These are phyloP conservation scores for Fusarium coffeatum DNA, from an alignment of 2,329 filamentous ascomycete species.

Conservation along the genomic window DNA sequence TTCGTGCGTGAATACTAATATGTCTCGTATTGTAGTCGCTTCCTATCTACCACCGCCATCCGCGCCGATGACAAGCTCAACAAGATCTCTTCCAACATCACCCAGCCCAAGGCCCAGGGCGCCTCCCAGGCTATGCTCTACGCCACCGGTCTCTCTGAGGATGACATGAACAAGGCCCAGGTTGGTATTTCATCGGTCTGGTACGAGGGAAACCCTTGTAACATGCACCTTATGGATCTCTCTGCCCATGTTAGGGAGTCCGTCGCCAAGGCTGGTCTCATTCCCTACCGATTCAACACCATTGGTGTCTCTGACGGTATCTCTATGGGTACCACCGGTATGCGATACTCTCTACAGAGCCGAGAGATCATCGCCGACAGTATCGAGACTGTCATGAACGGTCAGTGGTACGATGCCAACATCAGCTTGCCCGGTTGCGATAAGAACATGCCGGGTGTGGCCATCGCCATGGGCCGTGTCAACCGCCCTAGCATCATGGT, in stretches of 20 bases:
- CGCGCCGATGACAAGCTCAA: slow-evolving; percentile 74
- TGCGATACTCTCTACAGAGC: slow-evolving; percentile 95
- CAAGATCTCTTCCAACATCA: slow-evolving; percentile 85
- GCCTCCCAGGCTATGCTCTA: slow-evolving; percentile 99
- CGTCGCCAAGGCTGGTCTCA: slow-evolving; percentile 76
- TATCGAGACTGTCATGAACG: slow-evolving; percentile 98
- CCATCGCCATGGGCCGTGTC: slow-evolving; percentile 93
- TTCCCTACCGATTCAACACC: slow-evolving; percentile 99
- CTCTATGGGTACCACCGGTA: slow-evolving; percentile 97
- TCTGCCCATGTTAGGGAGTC: slow-evolving; percentile 77
- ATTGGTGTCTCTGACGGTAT: slow-evolving; percentile 98
- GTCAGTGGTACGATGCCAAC: slow-evolving; percentile 98
- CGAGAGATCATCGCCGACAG: slow-evolving; percentile 97
- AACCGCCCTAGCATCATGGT: slow-evolving; percentile 98
- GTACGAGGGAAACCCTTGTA: slow-evolving; percentile 98
- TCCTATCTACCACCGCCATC: slow-evolving; percentile 63
- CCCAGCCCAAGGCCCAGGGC: slow-evolving; percentile 97
- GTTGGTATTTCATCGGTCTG: slow-evolving; percentile 98
- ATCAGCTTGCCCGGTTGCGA: slow-evolving; percentile 97
- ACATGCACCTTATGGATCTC: slow-evolving; percentile 96
- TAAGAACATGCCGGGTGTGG: slow-evolving; percentile 98
- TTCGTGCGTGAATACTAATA: slow-evolving; percentile 7
- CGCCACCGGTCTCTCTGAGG: slow-evolving; percentile 87
- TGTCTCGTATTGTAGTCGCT: slow-evolving; percentile 54
- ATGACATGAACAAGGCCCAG: slow-evolving; percentile 95